A percentile compares a stretch with the other conserved stretches of the same genome.
These are phyloP conservation scores for Gossypium schwendimanii DNA, from an alignment of 441 rosid genomes.

Conservation along the genomic window DNA sequence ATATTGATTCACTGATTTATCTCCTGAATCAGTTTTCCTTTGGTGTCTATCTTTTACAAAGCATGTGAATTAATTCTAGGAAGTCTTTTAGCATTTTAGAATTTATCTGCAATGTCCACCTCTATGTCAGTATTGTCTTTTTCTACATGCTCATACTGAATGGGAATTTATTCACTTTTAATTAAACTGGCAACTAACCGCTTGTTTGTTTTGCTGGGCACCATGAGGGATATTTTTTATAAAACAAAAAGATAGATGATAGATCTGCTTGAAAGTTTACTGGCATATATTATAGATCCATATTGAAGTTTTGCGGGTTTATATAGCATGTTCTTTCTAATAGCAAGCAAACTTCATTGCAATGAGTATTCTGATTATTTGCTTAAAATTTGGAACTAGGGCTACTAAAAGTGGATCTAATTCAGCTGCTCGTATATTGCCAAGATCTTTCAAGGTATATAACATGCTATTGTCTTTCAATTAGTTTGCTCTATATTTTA, in stretches of 20 bases:
- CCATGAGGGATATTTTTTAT: not conserved
- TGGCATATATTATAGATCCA: not conserved
- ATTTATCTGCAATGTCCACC: not conserved
- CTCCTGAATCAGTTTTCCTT: not conserved
- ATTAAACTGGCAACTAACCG: not conserved
- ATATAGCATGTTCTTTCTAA: not conserved
- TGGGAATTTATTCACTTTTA: no score
- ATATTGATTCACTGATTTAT: not conserved
- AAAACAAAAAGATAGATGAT: not conserved
- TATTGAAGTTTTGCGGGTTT: not conserved
- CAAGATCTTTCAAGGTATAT: slow-evolving; percentile 45
- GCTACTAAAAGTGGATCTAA: slow-evolving; percentile 21
- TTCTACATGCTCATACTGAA: not conserved
- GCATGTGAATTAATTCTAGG: not conserved
- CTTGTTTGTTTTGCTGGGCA: not conserved
- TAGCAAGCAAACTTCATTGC: not conserved
- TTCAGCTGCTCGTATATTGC: slow-evolving; percentile 20
- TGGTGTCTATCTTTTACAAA: not conserved
- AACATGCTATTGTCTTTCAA: not conserved
- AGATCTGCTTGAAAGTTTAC: not conserved
- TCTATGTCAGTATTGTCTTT: not conserved
- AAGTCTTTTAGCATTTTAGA: not conserved
- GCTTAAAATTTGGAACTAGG: slow-evolving; percentile 21
- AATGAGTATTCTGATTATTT: not conserved
- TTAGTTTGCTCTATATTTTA: slow-evolving; percentile 8